Percentiles rank a stretch among this genome's conserved stretches.
Evolutionary conservation across 768 basidiomycete genomes (phyloP).

Genomic region (Collybiopsis luxurians): DNA sequence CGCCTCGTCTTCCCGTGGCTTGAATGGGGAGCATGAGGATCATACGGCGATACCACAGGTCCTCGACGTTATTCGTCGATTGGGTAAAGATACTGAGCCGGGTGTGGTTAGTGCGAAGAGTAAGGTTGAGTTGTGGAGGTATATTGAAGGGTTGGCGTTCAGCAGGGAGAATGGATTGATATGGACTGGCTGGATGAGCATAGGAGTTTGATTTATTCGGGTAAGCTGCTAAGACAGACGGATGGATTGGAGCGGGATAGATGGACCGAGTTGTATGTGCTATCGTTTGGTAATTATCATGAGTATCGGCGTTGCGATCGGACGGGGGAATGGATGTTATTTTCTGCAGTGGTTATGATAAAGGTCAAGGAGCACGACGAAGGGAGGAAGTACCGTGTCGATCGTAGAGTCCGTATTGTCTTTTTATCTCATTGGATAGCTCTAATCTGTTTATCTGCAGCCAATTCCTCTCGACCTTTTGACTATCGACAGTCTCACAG

Average conservation of each 20-base stretch:
- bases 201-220: slow-evolving; percentile 79
- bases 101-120: slow-evolving; percentile 83
- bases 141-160: slow-evolving; percentile 75
- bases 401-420: no score
- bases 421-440: not conserved
- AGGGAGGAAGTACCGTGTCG: no score
- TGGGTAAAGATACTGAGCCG: slow-evolving; percentile 86
- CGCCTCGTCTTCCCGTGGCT: not conserved
- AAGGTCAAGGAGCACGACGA: not conserved
- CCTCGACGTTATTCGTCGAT: slow-evolving; percentile 79
- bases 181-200: slow-evolving; percentile 87
- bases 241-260: slow-evolving; percentile 70
- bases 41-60: slow-evolving; percentile 52
- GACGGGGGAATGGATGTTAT: no score
- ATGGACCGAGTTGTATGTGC: slow-evolving; percentile 86
- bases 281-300: slow-evolving; percentile 96
- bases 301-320: slow-evolving; percentile 27
- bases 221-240: slow-evolving; percentile 82
- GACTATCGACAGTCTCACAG: slow-evolving; percentile 79
- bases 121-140: slow-evolving; percentile 89
- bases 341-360: slow-evolving; percentile 4
- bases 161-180: slow-evolving; percentile 76
- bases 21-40: slow-evolving; percentile 66
- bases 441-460: slow-evolving; percentile 34
- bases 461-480: slow-evolving; percentile 92